Evolutionary conservation across 257 asterid genomes (phyloP).

Genomic region (Ligustrum vulgare): DNA sequence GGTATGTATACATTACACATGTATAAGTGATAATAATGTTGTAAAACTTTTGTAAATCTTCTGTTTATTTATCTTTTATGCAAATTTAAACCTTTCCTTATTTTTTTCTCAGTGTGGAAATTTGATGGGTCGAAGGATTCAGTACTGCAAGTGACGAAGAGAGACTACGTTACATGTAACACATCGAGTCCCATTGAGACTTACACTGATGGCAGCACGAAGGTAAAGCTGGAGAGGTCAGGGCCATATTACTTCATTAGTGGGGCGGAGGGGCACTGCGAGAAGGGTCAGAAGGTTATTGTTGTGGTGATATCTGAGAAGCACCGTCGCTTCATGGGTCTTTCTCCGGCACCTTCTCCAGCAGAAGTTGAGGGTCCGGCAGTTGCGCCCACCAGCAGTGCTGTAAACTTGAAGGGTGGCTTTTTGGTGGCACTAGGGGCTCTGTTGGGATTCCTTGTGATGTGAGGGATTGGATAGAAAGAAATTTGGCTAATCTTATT

Average conservation of each 20-base stretch:
- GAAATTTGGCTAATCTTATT: conserved; percentile 1
- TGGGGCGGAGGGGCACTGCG: conserved; percentile 65
- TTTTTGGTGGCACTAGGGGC: conserved; percentile 29
- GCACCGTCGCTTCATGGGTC: conserved; percentile 27
- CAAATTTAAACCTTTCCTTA: neutral
- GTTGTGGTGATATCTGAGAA: conserved; percentile 68
- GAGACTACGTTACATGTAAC: conserved; percentile 72
- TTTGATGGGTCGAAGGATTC: conserved; percentile 57
- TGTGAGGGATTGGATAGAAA: conserved; percentile 17
- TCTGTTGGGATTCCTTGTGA: conserved; percentile 22
- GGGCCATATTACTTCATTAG: conserved; percentile 83
- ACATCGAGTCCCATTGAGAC: conserved; percentile 51
- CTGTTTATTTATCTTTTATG: neutral
- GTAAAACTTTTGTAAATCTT: neutral
- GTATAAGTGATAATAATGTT: neutral
- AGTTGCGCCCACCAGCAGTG: conserved; percentile 51
- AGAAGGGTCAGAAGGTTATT: conserved; percentile 67
- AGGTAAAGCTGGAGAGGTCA: conserved; percentile 53
- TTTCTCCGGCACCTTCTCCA: conserved; percentile 72
- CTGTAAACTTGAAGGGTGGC: conserved; percentile 31
- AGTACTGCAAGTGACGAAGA: conserved; percentile 58
- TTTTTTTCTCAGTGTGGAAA: conserved; percentile 48
- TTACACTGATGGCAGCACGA: conserved; percentile 51
- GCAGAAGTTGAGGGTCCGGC: conserved; percentile 45
- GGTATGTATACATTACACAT: conserved; percentile 29